phyloP scores from a whole-genome alignment of 2,329 filamentous ascomycete species.

The Colletotrichum endophyticum region DNA sequence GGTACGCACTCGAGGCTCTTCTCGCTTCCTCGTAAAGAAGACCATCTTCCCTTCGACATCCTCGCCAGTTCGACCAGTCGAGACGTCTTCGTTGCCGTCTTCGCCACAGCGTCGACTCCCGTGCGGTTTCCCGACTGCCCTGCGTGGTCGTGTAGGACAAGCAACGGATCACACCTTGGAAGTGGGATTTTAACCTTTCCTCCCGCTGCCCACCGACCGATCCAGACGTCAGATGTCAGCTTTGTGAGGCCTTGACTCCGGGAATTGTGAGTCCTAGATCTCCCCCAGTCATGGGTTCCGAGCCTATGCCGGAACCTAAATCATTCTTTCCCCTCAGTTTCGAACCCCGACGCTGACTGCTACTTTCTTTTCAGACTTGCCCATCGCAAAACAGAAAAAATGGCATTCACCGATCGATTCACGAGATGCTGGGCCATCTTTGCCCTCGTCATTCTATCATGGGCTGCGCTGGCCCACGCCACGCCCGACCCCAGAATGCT shows the following conservation, averaged over 20 bases:
- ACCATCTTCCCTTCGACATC: neutral
- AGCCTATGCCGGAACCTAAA: neutral
- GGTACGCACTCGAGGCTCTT: neutral
- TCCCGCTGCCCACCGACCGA: neutral
- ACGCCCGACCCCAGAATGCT: neutral
- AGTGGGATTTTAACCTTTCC: constrained; percentile 6
- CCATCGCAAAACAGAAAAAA: constrained; percentile 12
- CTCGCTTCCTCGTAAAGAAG: neutral
- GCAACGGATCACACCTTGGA: neutral
- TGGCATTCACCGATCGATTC: constrained; percentile 26
- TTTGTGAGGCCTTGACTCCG: constrained; percentile 2
- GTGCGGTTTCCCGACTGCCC: neutral
- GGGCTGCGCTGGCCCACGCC: constrained; percentile 23
- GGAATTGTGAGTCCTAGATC: neutral
- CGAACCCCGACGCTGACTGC: neutral
- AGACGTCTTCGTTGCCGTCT: neutral
- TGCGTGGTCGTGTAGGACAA: constrained; percentile 10
- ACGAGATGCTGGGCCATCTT: constrained; percentile 24
- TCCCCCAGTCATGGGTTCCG: neutral
- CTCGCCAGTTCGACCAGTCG: neutral
- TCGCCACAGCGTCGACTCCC: constrained; percentile 6
- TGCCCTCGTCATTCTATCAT: constrained; percentile 28
- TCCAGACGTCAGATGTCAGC: constrained; percentile 16
- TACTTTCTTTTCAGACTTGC: neutral
- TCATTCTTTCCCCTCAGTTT: neutral